Base-by-base conservation (phyloP, 805 yeast genomes). In the Schwanniomyces yamadae region DNA sequence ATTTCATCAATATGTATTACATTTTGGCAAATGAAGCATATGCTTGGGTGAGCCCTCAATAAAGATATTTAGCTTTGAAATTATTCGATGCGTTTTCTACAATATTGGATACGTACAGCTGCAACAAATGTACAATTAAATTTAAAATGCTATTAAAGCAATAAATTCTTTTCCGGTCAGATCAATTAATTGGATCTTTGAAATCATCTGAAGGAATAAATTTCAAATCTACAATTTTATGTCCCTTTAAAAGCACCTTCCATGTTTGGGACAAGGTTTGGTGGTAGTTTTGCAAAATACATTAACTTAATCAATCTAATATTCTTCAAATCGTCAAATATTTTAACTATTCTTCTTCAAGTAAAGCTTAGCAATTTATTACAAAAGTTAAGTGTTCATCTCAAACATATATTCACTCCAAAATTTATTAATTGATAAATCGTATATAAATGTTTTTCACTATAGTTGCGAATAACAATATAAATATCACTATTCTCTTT, bases 181-280 rank as follows among this genome's bases (percentile, higher is more conserved):
- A 40, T 49, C 50, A 46, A 16, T 46, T 46, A 20, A 46, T 39
- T 6, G 50, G 50, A 29, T 46, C 50, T 23, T 36, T 28, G 11
- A 38, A 44, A 32, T 41, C 37, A 19, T 20, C 21, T 12, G 46
- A 36, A 12, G 50, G 50, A 6, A 46, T 18, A 2, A 49, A 49
- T 23, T n/a, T 46, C 9, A 46, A 40, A 13, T 41, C 34, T 21
- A 29, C 10, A 9, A 48, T 24, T 6, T 48, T 48, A 27, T 46
- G 50, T 34, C 44, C 35, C 12, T 23, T 17, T 22, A 39, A 28
- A 44, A 44, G 31, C 34, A 44, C 2, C 36, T 32, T 10, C 28
- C 23, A 24, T 34, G 37, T 7, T 34, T 26, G 13, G 33, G 13
- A 20, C 13, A 6, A 11, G 27, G 31, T 9, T 20, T 20, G 11